These are phyloP conservation scores for Penicillium lividum DNA, from an alignment of 495 filamentous ascomycete genomes.

Conservation along the genomic window DNA sequence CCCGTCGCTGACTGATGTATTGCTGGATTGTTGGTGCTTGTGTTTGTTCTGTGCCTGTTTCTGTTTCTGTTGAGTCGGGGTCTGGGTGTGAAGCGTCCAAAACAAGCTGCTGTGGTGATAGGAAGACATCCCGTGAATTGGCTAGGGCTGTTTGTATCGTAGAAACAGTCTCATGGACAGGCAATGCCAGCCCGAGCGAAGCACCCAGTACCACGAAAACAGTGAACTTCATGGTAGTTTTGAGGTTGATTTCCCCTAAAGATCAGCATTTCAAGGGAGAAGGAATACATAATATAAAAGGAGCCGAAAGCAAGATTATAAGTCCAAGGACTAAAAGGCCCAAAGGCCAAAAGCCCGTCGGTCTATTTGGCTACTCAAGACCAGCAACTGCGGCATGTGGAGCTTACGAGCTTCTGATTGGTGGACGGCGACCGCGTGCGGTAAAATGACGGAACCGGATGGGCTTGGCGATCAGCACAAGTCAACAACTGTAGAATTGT, in stretches of 20 bases:
- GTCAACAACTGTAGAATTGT: too few species aligned
- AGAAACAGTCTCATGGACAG: not conserved
- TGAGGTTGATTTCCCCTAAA: not conserved
- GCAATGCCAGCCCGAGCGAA: constrained; percentile 4
- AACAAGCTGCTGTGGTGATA: not conserved
- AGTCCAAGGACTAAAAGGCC: not conserved
- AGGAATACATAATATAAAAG: not conserved
- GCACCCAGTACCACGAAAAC: not conserved
- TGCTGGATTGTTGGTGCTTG: not conserved
- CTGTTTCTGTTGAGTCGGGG: too few species aligned
- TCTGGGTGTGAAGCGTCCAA: not conserved
- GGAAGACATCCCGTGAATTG: not conserved
- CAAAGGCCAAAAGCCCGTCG: not conserved
- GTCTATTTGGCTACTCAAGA: not conserved
- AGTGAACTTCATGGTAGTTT: constrained; percentile 3
- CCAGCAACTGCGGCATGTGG: constrained; percentile 3
- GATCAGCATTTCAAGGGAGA: not conserved
- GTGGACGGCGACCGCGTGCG: not conserved
- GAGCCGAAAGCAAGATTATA: constrained; percentile 1
- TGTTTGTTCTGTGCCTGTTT: not conserved
- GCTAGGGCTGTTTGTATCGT: not conserved
- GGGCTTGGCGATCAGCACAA: not conserved
- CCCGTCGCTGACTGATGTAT: not conserved
- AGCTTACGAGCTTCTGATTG: not conserved
- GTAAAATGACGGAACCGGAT: constrained; percentile 2